Evolutionary conservation across 495 filamentous ascomycete genomes (phyloP).

Genomic region (Corynascus novoguineensis): DNA sequence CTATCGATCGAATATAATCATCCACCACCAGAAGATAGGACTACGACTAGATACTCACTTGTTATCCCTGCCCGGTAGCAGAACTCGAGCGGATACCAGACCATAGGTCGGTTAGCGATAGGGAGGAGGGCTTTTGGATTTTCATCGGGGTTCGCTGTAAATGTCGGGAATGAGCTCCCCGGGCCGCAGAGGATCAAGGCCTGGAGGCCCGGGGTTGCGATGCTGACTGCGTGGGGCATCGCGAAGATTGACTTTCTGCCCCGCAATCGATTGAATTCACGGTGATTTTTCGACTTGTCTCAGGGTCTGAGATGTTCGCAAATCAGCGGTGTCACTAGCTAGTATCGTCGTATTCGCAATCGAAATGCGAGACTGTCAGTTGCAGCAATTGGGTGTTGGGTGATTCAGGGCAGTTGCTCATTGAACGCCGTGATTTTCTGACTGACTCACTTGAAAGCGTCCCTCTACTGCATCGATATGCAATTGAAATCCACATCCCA

Average conservation of each 20-base stretch:
- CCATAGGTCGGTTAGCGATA: conserved; percentile 92
- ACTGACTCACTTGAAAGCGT: conserved; percentile 13
- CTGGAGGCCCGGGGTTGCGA: conserved; percentile 78
- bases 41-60: conserved; percentile 43
- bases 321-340: neutral
- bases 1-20: neutral
- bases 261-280: neutral
- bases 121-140: conserved; percentile 86
- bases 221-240: conserved; percentile 22
- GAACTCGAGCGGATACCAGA: conserved; percentile 90
- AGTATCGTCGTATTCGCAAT: no score
- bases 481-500: conserved; percentile 9
- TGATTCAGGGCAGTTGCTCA: neutral
- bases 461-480: no score
- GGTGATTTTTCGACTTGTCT: no score
- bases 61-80: conserved; percentile 81
- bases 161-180: conserved; percentile 83
- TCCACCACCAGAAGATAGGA: neutral
- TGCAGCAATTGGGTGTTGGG: neutral
- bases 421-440: neutral
- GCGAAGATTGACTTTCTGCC: neutral
- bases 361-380: no score
- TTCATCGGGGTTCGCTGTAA: conserved; percentile 83
- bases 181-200: conserved; percentile 91
- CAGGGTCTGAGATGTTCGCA: no score